A percentile compares a stretch with the other conserved stretches of the same genome.
Evolutionary conservation across 1,139 yeast species (phyloP).

Genomic region (Chernovozyma sophiae-reginae): DNA sequence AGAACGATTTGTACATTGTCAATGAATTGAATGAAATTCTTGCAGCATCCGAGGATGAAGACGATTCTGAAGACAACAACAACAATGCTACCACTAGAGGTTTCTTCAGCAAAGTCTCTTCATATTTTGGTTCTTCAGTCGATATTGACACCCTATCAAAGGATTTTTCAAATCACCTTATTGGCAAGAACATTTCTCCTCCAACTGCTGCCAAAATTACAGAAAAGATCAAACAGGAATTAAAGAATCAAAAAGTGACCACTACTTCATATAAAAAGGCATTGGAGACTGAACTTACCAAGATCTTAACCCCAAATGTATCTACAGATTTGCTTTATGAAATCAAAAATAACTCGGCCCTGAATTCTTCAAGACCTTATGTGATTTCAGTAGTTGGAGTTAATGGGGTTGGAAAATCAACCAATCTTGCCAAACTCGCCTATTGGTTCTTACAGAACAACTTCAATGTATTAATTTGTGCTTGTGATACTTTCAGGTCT

Average conservation of each 20-base stretch:
- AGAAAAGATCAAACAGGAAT: constrained; percentile 31
- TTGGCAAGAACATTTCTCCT: constrained; percentile 43
- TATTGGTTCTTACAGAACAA: constrained; percentile 93
- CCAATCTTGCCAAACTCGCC: constrained; percentile 89
- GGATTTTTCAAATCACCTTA: constrained; percentile 40
- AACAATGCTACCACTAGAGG: constrained; percentile 12
- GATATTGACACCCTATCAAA: constrained; percentile 39
- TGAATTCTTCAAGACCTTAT: constrained; percentile 54
- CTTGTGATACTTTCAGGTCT: constrained; percentile 96
- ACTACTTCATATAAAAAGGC: constrained; percentile 45
- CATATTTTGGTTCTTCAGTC: constrained; percentile 37
- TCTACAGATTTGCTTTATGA: constrained; percentile 85
- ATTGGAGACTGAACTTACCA: constrained; percentile 70
- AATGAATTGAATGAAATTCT: constrained; percentile 42
- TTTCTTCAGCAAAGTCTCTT: constrained; percentile 32
- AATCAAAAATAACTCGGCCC: constrained; percentile 50
- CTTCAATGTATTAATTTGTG: constrained; percentile 83
- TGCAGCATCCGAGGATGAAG: constrained; percentile 30
- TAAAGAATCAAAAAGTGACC: constrained; percentile 28
- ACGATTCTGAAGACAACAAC: constrained; percentile 14
- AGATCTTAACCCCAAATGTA: constrained; percentile 86
- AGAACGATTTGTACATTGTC: constrained; percentile 40
- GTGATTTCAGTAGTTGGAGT: constrained; percentile 97
- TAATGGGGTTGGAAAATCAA: constrained; percentile 96
- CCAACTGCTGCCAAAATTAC: constrained; percentile 35